phyloP scores from a whole-genome alignment of 2,329 filamentous ascomycete genomes.

The Magnaporthales sp. region DNA sequence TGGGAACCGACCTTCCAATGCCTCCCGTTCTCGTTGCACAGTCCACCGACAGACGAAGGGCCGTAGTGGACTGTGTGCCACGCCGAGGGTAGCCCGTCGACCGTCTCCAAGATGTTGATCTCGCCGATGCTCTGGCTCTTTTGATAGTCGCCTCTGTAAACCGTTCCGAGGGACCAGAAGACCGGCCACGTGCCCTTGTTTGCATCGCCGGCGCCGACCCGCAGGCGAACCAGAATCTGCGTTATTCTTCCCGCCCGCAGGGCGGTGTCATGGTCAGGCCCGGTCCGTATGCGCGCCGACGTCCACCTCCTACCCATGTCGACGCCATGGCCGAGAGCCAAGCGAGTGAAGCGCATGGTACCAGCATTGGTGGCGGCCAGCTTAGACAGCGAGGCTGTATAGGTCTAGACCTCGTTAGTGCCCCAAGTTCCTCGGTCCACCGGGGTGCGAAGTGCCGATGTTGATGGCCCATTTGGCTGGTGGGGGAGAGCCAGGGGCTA shows the following conservation, averaged over 20 bases:
- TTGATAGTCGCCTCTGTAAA: constrained; percentile 25
- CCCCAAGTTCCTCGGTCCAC: constrained; percentile 42
- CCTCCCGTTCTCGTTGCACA: constrained; percentile 32
- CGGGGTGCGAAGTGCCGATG: constrained; percentile 34
- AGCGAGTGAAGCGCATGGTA: constrained; percentile 26
- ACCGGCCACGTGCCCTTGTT: constrained; percentile 36
- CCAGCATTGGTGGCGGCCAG: constrained; percentile 25
- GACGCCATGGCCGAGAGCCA: constrained; percentile 4
- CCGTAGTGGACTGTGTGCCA: constrained; percentile 34
- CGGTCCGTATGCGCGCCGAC: constrained; percentile 34
- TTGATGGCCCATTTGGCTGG: constrained; percentile 33
- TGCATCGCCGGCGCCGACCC: constrained; percentile 20
- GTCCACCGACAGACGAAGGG: constrained; percentile 26
- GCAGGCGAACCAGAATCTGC: constrained; percentile 28
- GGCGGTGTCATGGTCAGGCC: constrained; percentile 22
- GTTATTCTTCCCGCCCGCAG: constrained; percentile 23
- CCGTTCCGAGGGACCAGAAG: constrained; percentile 34
- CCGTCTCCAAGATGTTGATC: constrained; percentile 34
- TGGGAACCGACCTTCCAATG: constrained; percentile 14
- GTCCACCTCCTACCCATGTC: constrained; percentile 27
- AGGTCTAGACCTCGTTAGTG: constrained; percentile 66
- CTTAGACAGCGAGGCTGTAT: constrained; percentile 51
- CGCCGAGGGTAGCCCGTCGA: constrained; percentile 26
- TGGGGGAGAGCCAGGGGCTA: constrained; percentile 23
- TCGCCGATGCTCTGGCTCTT: constrained; percentile 34